Evolutionary conservation across 495 filamentous ascomycete species (phyloP), one percentile per base, ranked within the genome.

Genomic region (Amphirosellinia nigrospora): DNA sequence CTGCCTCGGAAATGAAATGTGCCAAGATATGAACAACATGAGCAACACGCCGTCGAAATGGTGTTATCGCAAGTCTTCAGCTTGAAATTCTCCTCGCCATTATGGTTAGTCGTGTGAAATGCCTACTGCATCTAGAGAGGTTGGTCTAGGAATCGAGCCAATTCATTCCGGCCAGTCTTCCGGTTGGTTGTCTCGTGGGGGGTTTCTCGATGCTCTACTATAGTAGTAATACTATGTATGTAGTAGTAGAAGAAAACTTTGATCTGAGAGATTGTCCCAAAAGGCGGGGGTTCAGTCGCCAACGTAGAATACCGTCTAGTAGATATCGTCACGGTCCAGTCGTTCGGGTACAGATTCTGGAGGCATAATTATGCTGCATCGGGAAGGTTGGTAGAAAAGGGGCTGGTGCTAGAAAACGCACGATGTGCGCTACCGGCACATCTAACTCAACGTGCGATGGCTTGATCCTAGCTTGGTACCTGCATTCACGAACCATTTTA

Each of bases 1-100:
- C 59, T 41, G 45, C 45, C 26, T 3, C n/a, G 63, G 63, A 65
- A 52, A 65, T 65, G 30, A 65, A 19, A 9, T 26, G 21, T 52
- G 34, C 63, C 46, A 65, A 53, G 34, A 39, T 11, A 19, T n/a
- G 28, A 36, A 30, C 10, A 23, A 39, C 11, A 3, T 16, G 46
- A 53, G 32, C 19, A 43, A 48, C 26, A 23, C 23, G 5, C n/a
- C 16, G n/a, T 11, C n/a, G 10, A 26, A 26, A 30, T 46, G 39
- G 26, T 50, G 21, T 9, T 62, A n/a, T 62, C 16, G 39, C 38
- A 46, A 32, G 16, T 62, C 16, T 21, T 3, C 5, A 30, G 6
- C 41, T 9, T 11, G 8, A 5, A 23, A 9, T 41, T 36, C n/a
- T 21, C 5, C 21, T 23, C 26, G 58, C 11, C 7, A 6, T 13